A percentile compares a stretch with the other conserved stretches of the same genome.
Evolutionary conservation across 192 early-diverging fungal species (phyloP).

Genomic region (Backusella luteola): DNA sequence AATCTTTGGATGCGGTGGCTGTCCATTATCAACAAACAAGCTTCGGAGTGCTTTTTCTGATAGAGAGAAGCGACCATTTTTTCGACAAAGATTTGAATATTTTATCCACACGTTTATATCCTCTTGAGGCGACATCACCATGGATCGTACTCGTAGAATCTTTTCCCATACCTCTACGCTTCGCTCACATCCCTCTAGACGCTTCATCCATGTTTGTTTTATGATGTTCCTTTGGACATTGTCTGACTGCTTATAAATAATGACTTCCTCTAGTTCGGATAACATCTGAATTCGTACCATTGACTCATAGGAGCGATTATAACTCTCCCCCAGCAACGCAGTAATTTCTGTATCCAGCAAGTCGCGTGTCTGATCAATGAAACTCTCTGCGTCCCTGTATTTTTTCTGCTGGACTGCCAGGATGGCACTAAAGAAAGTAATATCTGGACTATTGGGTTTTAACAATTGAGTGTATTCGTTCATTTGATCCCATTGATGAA

Average conservation of each 20-base stretch:
- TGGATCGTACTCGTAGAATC: conserved; percentile 80
- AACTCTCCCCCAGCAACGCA: conserved; percentile 89
- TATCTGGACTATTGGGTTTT: conserved; percentile 74
- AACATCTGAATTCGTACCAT: conserved; percentile 97
- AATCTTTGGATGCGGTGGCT: conserved; percentile 64
- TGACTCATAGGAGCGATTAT: conserved; percentile 83
- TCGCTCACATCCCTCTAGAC: conserved; percentile 83
- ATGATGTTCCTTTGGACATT: conserved; percentile 76
- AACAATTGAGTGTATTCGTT: conserved; percentile 84
- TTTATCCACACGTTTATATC: conserved; percentile 96
- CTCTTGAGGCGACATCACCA: conserved; percentile 87
- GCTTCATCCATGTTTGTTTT: conserved; percentile 83
- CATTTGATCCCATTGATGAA: conserved; percentile 86
- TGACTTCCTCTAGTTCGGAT: conserved; percentile 95
- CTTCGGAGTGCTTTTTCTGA: conserved; percentile 75
- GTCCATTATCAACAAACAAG: conserved; percentile 58
- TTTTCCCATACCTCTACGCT: conserved; percentile 96
- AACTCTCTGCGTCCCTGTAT: conserved; percentile 66
- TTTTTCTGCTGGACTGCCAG: conserved; percentile 80
- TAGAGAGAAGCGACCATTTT: conserved; percentile 76
- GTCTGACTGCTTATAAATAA: conserved; percentile 79
- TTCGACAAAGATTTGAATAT: conserved; percentile 92
- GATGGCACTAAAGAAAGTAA: conserved; percentile 85
- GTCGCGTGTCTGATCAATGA: conserved; percentile 79
- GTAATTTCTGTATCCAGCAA: conserved; percentile 83